phyloP scores from a whole-genome alignment of 2,329 filamentous ascomycete species.

The Tolypocladium guangdongense region DNA sequence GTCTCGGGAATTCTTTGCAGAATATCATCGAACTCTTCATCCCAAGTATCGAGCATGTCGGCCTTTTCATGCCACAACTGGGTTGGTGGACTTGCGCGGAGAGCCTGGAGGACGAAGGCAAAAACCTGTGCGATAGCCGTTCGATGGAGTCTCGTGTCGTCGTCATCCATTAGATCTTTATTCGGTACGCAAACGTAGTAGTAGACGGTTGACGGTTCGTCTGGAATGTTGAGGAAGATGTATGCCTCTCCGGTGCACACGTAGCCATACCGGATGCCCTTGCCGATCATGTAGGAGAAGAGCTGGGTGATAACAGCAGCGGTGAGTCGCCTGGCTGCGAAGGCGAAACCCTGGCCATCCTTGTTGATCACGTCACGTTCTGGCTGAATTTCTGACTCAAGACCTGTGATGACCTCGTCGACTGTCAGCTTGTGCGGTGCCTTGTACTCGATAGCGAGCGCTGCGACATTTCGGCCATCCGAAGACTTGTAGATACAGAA shows the following conservation, averaged over 20 bases:
- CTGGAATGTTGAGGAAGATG: constrained; percentile 18
- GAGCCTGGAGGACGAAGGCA: constrained; percentile 24
- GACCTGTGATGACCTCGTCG: constrained; percentile 20
- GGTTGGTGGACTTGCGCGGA: constrained; percentile 14
- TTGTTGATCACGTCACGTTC: constrained; percentile 21
- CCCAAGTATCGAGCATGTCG: constrained; percentile 19
- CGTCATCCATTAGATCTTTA: constrained; percentile 20
- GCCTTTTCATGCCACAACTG: constrained; percentile 19
- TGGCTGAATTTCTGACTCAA: constrained; percentile 21
- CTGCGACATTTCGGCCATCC: not conserved
- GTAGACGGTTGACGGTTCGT: constrained; percentile 20
- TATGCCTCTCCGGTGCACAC: constrained; percentile 22
- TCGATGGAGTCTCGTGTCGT: constrained; percentile 20
- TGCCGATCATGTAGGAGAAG: constrained; percentile 28
- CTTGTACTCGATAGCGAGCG: constrained; percentile 4
- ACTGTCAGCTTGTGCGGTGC: constrained; percentile 23
- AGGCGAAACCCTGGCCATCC: constrained; percentile 17
- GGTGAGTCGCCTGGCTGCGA: constrained; percentile 17
- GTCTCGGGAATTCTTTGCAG: constrained; percentile 13
- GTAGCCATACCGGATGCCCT: constrained; percentile 23
- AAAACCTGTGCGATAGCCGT: constrained; percentile 28
- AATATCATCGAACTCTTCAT: constrained; percentile 20
- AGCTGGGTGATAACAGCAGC: constrained; percentile 26
- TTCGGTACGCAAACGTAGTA: constrained; percentile 22
- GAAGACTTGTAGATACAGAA: constrained; percentile 14